Percentiles rank a stretch among this genome's conserved stretches.
Evolutionary conservation across 768 basidiomycete species (phyloP).

Genomic region (Serendipita sp.): DNA sequence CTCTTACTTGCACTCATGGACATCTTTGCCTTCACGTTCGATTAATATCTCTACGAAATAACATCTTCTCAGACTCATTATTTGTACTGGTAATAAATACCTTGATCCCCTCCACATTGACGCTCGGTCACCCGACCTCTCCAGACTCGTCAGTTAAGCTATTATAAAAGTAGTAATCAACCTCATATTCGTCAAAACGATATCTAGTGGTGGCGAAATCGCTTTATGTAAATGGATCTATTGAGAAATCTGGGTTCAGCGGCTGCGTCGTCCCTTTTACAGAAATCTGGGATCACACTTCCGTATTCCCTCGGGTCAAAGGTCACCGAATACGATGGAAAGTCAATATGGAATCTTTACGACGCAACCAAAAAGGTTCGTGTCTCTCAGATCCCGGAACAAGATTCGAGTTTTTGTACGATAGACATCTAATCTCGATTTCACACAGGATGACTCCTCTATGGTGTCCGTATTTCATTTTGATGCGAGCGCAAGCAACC

Average conservation of each 20-base stretch:
- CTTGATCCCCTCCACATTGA: too few species aligned
- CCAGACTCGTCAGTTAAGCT: too few species aligned
- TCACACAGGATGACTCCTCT: slow-evolving; percentile 68
- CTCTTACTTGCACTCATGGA: too few species aligned
- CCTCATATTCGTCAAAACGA: too few species aligned
- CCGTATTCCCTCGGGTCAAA: slow-evolving; percentile 74
- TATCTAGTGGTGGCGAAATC: too few species aligned
- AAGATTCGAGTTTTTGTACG: background rate
- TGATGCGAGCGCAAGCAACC: slow-evolving; percentile 36
- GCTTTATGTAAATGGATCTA: slow-evolving; percentile 46
- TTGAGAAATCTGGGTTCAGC: slow-evolving; percentile 66
- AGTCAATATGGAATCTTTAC: slow-evolving; percentile 68
- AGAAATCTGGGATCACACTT: slow-evolving; percentile 79
- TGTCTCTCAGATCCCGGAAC: slow-evolving; percentile 4
- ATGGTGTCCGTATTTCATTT: slow-evolving; percentile 86
- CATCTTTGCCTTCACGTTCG: too few species aligned
- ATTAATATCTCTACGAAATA: too few species aligned
- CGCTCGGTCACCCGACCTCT: too few species aligned
- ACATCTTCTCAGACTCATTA: too few species aligned
- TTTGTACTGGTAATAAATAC: too few species aligned
- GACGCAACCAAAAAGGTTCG: slow-evolving; percentile 77
- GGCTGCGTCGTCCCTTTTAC: slow-evolving; percentile 79
- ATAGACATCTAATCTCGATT: too few species aligned
- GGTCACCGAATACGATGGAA: slow-evolving; percentile 44
- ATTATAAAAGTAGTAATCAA: too few species aligned